phyloP scores from a whole-genome alignment of 371 early-diverging fungal species.

The Thermomucor indicae-seudaticae region DNA sequence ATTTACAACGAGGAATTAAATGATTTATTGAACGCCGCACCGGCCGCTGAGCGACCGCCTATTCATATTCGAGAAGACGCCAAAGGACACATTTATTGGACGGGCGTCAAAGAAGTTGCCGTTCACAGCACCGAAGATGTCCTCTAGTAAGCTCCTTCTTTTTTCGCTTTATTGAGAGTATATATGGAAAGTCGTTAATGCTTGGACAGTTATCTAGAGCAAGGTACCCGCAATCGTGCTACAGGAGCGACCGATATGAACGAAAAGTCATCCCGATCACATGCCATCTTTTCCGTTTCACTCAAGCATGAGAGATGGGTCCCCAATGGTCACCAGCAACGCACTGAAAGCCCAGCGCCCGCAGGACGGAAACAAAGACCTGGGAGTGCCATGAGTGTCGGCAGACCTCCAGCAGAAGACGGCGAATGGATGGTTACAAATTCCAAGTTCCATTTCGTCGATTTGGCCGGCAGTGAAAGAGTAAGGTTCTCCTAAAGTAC shows the following conservation, averaged over 20 bases:
- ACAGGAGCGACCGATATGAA: constrained; percentile 98
- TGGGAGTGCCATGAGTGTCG: background rate
- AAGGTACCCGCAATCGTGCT: constrained; percentile 81
- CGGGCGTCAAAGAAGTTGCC: constrained; percentile 80
- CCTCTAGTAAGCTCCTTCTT: constrained; percentile 46
- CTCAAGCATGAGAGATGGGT: constrained; percentile 67
- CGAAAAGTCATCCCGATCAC: constrained; percentile 91
- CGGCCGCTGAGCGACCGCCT: constrained; percentile 53
- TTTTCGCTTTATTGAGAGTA: background rate
- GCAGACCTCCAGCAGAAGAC: constrained; percentile 2
- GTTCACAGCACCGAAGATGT: constrained; percentile 78
- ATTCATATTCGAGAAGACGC: constrained; percentile 90
- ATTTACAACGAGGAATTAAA: constrained; percentile 97
- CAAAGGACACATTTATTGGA: constrained; percentile 88
- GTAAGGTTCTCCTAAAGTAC: constrained; percentile 18
- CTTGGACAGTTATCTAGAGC: constrained; percentile 58
- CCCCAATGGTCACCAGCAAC: background rate
- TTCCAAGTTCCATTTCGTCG: constrained; percentile 99
- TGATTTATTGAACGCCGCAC: constrained; percentile 69
- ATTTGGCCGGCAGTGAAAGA: constrained; percentile 99
- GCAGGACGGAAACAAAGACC: background rate
- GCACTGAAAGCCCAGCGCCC: constrained; percentile 2
- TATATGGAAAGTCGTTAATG: background rate
- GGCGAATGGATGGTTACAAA: constrained; percentile 54
- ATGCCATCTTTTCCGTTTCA: constrained; percentile 96